Evolutionary conservation across 306 rosid species (phyloP).

Genomic region (Cucurbita moschata): DNA sequence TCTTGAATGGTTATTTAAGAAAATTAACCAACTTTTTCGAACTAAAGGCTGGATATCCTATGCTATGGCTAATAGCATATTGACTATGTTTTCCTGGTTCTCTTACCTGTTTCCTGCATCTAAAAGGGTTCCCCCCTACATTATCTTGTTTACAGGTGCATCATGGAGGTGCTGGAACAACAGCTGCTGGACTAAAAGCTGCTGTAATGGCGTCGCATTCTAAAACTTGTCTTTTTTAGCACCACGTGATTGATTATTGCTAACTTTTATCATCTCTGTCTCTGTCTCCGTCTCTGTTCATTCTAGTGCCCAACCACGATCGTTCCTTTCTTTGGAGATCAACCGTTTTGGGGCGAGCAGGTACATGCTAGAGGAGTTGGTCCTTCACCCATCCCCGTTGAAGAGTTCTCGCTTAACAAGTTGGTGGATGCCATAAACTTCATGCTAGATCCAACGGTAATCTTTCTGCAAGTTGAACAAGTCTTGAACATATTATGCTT

Average conservation of each 20-base stretch:
- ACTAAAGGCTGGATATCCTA: neutral
- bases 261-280: neutral
- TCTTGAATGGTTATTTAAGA: neutral
- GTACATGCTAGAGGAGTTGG: conserved; percentile 92
- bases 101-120: neutral
- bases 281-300: neutral
- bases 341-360: conserved; percentile 98
- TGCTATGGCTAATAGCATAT: neutral
- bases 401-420: conserved; percentile 78
- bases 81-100: neutral
- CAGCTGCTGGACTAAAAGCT: conserved; percentile 97
- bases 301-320: conserved; percentile 82
- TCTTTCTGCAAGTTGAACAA: neutral
- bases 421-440: conserved; percentile 57
- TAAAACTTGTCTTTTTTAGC: neutral
- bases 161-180: conserved; percentile 99
- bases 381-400: conserved; percentile 84
- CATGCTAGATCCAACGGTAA: conserved; percentile 88
- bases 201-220: conserved; percentile 43
- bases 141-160: conserved; percentile 47
- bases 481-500: neutral
- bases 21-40: neutral
- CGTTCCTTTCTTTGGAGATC: conserved; percentile 96
- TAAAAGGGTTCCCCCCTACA: neutral
- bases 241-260: neutral